Conservation (phyloP, 805 yeast genomes). For the Hagleromyces aurorensis region DNA sequence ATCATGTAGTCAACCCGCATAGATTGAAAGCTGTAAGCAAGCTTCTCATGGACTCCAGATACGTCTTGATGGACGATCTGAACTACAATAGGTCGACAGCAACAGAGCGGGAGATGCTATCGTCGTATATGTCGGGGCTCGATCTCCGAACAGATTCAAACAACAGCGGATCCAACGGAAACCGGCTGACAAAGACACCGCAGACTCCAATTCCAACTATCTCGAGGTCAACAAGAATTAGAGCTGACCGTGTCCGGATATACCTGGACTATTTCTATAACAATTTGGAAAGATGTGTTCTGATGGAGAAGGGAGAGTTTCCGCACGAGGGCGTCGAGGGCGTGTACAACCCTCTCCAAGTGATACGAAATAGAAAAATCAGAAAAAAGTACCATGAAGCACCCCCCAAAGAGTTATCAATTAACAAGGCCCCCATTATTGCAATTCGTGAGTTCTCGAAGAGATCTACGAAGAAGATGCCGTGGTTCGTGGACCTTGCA, state of each 20-base stretch:
- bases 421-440: constrained; percentile 50
- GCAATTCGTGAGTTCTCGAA: constrained; percentile 49
- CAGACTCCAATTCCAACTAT: constrained; percentile 3
- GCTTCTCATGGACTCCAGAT: constrained; percentile 22
- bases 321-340: constrained; percentile 50
- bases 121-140: constrained; percentile 1
- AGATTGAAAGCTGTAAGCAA: constrained; percentile 20
- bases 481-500: constrained; percentile 59
- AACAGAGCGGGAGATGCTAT: constrained; percentile 2
- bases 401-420: constrained; percentile 35
- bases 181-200: constrained; percentile 1
- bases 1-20: constrained; percentile 9
- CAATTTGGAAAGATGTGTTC: constrained; percentile 37
- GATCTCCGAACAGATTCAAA: constrained; percentile 1
- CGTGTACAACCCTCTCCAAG: constrained; percentile 73
- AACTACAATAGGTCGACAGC: constrained; percentile 19
- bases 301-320: constrained; percentile 15
- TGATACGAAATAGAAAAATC: constrained; percentile 62
- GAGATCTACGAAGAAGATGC: constrained; percentile 37
- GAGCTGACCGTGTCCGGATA: constrained; percentile 27
- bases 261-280: constrained; percentile 43
- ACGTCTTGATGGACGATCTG: constrained; percentile 28
- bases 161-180: too few relatives aligned
- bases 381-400: constrained; percentile 40
- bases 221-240: constrained; percentile 19